Percentiles rank a stretch among this genome's conserved stretches.
Evolutionary conservation across 2,329 filamentous ascomycete species (phyloP).

Genomic region (Exophiala phaeomuriformis): DNA sequence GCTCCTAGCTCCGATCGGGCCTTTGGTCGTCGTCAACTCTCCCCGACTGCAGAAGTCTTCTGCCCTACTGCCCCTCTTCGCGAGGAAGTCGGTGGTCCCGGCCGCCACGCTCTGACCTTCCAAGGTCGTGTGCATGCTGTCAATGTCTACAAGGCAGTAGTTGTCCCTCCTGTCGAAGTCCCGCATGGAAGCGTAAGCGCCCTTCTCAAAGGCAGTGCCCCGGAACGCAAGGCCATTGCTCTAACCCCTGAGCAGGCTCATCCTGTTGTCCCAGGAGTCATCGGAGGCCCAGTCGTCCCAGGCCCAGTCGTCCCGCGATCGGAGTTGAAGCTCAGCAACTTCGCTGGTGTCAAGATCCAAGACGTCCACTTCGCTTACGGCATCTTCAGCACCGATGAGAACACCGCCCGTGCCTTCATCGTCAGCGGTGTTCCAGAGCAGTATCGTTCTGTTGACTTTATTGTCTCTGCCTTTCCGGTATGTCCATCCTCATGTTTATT

Average conservation of each 20-base stretch:
- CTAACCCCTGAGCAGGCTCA: slow-evolving; percentile 6
- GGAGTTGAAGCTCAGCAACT: not conserved
- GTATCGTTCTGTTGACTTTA: slow-evolving; percentile 33
- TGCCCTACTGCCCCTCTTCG: slow-evolving; percentile 6
- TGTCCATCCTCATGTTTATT: slow-evolving; percentile 15
- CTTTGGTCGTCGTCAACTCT: slow-evolving; percentile 12
- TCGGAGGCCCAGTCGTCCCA: not conserved
- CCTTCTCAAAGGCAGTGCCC: slow-evolving; percentile 7
- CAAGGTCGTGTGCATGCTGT: too few relatives aligned
- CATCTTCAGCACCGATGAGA: slow-evolving; percentile 22
- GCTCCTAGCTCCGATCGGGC: slow-evolving; percentile 31
- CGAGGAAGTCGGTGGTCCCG: too few relatives aligned
- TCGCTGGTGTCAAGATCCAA: slow-evolving; percentile 7
- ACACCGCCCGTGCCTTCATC: slow-evolving; percentile 18
- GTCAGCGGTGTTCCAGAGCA: slow-evolving; percentile 27
- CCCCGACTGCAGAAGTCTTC: slow-evolving; percentile 25
- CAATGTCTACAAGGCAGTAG: too few relatives aligned
- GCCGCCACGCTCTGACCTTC: too few relatives aligned
- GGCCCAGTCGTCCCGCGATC: too few relatives aligned
- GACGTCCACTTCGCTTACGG: slow-evolving; percentile 15
- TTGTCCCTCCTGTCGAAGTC: not conserved
- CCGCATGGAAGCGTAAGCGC: slow-evolving; percentile 3
- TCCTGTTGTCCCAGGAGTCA: slow-evolving; percentile 1
- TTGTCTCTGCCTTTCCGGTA: slow-evolving; percentile 35
- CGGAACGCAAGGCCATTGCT: slow-evolving; percentile 3